Evolutionary conservation across 2,329 filamentous ascomycete genomes (phyloP).

Genomic region (Neonectria sp.): DNA sequence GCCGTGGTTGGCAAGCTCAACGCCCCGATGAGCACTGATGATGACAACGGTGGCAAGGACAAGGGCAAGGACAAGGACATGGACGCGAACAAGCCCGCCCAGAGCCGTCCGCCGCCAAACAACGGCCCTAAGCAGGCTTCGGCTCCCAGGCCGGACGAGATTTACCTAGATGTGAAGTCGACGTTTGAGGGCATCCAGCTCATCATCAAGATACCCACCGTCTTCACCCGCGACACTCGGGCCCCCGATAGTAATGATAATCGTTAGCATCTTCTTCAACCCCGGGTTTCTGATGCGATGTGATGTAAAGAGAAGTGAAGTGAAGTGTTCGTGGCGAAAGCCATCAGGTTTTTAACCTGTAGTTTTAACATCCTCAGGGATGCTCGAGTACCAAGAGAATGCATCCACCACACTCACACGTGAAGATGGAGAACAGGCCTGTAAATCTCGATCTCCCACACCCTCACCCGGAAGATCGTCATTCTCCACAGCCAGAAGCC

Average conservation of each 20-base stretch:
- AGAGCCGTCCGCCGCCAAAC: not conserved
- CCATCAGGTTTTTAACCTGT: not conserved
- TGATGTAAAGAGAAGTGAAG: not conserved
- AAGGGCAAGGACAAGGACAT: constrained; percentile 17
- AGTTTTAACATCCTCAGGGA: not conserved
- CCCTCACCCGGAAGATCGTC: constrained; percentile 14
- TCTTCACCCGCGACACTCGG: constrained; percentile 62
- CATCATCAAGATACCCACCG: constrained; percentile 70
- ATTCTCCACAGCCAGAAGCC: constrained; percentile 19
- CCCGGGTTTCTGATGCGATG: not conserved
- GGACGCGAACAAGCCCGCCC: constrained; percentile 15
- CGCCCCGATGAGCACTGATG: constrained; percentile 50
- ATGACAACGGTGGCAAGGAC: not conserved
- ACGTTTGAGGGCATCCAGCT: constrained; percentile 71
- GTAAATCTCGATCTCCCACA: constrained; percentile 26
- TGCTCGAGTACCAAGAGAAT: not conserved
- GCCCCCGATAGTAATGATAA: constrained; percentile 31
- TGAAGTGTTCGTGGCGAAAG: constrained; percentile 1
- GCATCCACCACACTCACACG: constrained; percentile 1
- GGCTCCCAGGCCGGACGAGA: constrained; percentile 64
- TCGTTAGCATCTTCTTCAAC: not conserved
- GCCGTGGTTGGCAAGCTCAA: constrained; percentile 75
- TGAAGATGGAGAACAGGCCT: constrained; percentile 10
- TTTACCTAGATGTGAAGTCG: constrained; percentile 71
- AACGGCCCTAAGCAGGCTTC: constrained; percentile 51